Base-by-base conservation (phyloP, 2,329 filamentous ascomycete genomes). In the Fusarium sp. region DNA sequence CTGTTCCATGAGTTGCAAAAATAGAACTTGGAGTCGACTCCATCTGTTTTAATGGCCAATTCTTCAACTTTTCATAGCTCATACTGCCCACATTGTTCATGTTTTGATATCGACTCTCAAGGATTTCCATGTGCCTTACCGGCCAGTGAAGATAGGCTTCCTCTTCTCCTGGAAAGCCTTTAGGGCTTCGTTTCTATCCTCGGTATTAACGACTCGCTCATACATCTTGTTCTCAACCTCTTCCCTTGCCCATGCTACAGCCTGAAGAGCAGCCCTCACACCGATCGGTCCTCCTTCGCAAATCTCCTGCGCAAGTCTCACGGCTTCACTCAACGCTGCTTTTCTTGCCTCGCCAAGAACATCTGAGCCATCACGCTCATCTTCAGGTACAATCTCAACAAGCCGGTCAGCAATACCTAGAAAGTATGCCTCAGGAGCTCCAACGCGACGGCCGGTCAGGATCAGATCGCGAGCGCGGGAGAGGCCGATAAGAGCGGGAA, bases 231-330 rank as follows among this genome's bases (percentile, higher is more conserved):
- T 96, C 85, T 98, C 96, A n/a, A 92, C 89, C 79, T 89, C 89
- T 84, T 96, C 93, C 9, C 88, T 84, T 81, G 94, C 82, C 88
- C 90, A 88, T 60, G 89, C 87, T 5, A 98, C 92, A 3, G 96
- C 96, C 82, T 91, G 87, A 80, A 98, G 85, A 7, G 91, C 96
- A 60, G 94, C 92, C 72, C 92, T 88, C 38, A 97, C 87, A 0
- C 95, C 95, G 66, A 98, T 87, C 0, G 96, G 96, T 0, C 93
- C 96, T 34, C 95, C 95, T 82, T 97, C 92, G 81, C 94, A 98
- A 58, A 98, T 97, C 82, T 95, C 93, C 75, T 88, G 85, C 2
- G 96, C 96, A 67, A 98, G 84, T 75, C 90, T 88, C 42, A 98
- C 89, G 20, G 94, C 92, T 83, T 94, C 93, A 28, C 90, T 88